Evolutionary conservation across 2,329 filamentous ascomycete genomes (phyloP).

Genomic region (Bipolaris oryzae): DNA sequence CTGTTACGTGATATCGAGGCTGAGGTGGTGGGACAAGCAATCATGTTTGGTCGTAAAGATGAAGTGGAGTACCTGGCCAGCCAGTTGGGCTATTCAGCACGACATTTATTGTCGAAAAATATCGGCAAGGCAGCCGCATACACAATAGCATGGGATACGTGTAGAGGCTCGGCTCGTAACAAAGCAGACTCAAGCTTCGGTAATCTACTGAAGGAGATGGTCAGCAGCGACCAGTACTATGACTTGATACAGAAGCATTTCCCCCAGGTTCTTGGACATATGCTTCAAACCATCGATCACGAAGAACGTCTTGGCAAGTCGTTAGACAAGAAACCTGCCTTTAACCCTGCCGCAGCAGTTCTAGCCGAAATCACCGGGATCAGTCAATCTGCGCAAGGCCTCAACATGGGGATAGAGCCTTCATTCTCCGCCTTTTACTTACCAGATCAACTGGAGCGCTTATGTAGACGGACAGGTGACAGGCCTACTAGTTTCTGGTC

Average conservation of each 20-base stretch:
- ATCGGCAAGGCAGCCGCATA: constrained; percentile 86
- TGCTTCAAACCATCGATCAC: constrained; percentile 70
- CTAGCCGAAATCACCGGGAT: constrained; percentile 73
- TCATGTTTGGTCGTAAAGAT: constrained; percentile 77
- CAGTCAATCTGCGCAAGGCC: constrained; percentile 66
- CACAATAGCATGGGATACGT: constrained; percentile 77
- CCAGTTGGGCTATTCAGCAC: constrained; percentile 36
- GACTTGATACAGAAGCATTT: constrained; percentile 72
- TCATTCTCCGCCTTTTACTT: constrained; percentile 81
- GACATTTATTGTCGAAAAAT: constrained; percentile 59
- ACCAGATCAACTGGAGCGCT: constrained; percentile 72
- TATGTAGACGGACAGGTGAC: constrained; percentile 72
- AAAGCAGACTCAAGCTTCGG: constrained; percentile 64
- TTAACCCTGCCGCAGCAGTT: constrained; percentile 66
- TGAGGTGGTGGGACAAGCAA: constrained; percentile 78
- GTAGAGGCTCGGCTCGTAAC: constrained; percentile 43
- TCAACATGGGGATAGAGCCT: constrained; percentile 85
- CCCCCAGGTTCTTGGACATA: constrained; percentile 74
- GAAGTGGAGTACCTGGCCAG: constrained; percentile 66
- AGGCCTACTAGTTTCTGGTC: constrained; percentile 74
- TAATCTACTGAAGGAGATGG: constrained; percentile 67
- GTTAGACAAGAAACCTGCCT: constrained; percentile 65
- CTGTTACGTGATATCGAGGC: constrained; percentile 73
- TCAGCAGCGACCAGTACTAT: constrained; percentile 71
- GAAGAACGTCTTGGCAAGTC: constrained; percentile 40